phyloP scores from a whole-genome alignment of 202 grass and related monocot species.

The Carex sylvatica region DNA sequence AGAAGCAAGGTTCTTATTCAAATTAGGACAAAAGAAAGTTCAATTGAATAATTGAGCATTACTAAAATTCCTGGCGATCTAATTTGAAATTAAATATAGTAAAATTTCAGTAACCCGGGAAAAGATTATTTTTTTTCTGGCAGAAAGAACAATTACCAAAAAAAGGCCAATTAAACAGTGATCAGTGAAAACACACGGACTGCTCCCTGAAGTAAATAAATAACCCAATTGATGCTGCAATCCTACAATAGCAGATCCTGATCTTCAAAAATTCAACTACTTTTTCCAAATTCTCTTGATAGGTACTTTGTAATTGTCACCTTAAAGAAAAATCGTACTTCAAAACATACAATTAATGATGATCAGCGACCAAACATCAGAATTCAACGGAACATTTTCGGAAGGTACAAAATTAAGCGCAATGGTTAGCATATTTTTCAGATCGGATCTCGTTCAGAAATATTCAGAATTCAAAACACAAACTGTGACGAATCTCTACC shows the following conservation, averaged over 20 bases:
- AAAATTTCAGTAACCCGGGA: neutral
- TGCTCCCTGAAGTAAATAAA: neutral
- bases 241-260: neutral
- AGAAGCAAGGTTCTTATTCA: neutral
- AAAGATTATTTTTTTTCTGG: neutral
- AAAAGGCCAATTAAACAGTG: neutral
- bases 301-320: conserved; percentile 1
- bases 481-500: neutral
- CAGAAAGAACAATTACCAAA: neutral
- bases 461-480: conserved; percentile 11
- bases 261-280: conserved; percentile 2
- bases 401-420: neutral
- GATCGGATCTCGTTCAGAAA: conserved; percentile 16
- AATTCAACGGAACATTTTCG: neutral
- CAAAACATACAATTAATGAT: neutral
- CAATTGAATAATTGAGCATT: neutral
- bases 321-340: neutral
- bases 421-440: neutral
- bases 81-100: neutral
- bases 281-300: neutral
- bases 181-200: neutral
- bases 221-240: neutral
- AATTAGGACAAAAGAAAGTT: neutral
- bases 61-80: neutral
- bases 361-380: neutral